Conservation (phyloP, 192 early-diverging fungal species). For the Coemansia sp. region DNA sequence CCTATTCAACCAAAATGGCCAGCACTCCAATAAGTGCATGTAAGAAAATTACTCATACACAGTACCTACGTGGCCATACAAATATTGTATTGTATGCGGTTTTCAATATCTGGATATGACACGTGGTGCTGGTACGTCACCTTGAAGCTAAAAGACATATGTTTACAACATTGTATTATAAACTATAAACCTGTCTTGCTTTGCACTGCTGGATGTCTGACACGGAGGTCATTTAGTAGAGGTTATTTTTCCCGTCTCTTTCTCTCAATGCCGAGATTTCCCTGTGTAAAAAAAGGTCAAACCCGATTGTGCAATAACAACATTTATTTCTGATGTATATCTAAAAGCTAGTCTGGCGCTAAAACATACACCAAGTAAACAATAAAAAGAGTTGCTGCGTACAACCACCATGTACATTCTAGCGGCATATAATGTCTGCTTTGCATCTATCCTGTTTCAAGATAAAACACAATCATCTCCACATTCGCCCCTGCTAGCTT, state of each 20-base stretch:
- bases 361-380: neutral
- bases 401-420: neutral
- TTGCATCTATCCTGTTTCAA: neutral
- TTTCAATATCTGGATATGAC: neutral
- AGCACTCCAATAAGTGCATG: neutral
- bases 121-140: neutral
- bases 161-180: neutral
- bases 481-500: too few relatives aligned
- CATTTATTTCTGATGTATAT: neutral
- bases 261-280: neutral
- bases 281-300: neutral
- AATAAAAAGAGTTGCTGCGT: neutral
- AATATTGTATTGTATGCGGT: neutral
- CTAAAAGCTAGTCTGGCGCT: neutral
- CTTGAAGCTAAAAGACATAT: neutral
- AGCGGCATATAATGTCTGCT: neutral
- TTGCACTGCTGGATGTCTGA: neutral
- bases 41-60: neutral
- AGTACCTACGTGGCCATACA: neutral
- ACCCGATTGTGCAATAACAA: neutral
- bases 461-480: neutral
- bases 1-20: neutral
- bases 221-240: neutral
- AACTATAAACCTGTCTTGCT: neutral
- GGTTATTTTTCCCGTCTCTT: neutral